Conservation (phyloP, 2,329 filamentous ascomycete species). For the Capronia americana region DNA sequence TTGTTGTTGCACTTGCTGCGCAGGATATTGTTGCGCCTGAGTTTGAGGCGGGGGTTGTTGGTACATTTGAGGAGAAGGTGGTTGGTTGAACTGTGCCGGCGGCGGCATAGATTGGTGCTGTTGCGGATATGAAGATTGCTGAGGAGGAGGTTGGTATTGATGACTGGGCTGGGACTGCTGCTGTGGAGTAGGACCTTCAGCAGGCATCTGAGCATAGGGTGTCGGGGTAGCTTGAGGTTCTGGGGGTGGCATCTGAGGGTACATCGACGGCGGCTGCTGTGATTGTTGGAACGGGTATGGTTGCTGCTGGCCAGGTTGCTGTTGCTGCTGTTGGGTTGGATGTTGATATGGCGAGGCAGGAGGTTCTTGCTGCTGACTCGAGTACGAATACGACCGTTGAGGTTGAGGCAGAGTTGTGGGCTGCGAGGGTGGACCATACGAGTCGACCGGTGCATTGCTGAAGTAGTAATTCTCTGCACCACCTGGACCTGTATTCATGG, state of each 20-base stretch:
- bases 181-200: slow-evolving; percentile 26
- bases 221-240: slow-evolving; percentile 32
- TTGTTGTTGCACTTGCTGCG: slow-evolving; percentile 58
- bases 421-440: slow-evolving; percentile 59
- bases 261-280: slow-evolving; percentile 33
- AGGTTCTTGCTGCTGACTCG: slow-evolving; percentile 34
- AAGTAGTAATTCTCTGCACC: slow-evolving; percentile 84
- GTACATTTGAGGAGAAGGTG: slow-evolving; percentile 28
- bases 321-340: slow-evolving; percentile 24
- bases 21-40: slow-evolving; percentile 46
- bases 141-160: slow-evolving; percentile 25
- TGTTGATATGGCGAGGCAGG: slow-evolving; percentile 32
- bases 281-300: slow-evolving; percentile 2
- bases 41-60: slow-evolving; percentile 42
- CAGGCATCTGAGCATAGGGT: slow-evolving; percentile 27
- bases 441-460: slow-evolving; percentile 61
- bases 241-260: slow-evolving; percentile 34
- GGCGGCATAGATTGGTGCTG: slow-evolving; percentile 28
- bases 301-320: slow-evolving; percentile 17
- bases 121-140: slow-evolving; percentile 28
- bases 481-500: slow-evolving; percentile 50
- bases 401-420: slow-evolving; percentile 56
- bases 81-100: slow-evolving; percentile 23
- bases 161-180: slow-evolving; percentile 22
- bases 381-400: slow-evolving; percentile 38